These are phyloP conservation scores for Trifolium fragiferum DNA, from an alignment of 306 rosid species.

Conservation along the genomic window DNA sequence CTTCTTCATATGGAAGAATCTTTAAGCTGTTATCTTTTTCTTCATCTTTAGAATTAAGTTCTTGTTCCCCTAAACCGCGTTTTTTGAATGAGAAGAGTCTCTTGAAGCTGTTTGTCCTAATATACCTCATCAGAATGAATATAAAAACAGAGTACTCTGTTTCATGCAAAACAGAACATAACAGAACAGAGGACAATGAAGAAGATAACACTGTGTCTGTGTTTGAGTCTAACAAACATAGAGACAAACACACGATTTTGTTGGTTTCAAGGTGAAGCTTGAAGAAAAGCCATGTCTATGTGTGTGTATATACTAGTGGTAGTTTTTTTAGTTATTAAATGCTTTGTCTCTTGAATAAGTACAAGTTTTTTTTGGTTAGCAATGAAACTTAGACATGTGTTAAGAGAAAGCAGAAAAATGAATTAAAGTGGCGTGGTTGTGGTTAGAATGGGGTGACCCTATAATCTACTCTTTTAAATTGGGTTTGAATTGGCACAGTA, in stretches of 20 bases:
- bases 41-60: constrained; percentile 35
- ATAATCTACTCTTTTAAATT: constrained; percentile 32
- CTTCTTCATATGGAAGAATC: constrained; percentile 36
- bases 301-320: background rate
- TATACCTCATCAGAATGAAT: constrained; percentile 65
- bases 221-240: constrained; percentile 31
- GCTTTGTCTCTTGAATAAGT: constrained; percentile 40
- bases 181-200: constrained; percentile 25
- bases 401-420: background rate
- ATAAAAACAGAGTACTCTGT: constrained; percentile 49
- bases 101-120: constrained; percentile 66
- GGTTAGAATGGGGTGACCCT: constrained; percentile 27
- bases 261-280: constrained; percentile 33
- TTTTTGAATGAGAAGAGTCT: constrained; percentile 78
- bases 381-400: constrained; percentile 27
- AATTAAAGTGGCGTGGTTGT: constrained; percentile 12
- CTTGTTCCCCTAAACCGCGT: constrained; percentile 52
- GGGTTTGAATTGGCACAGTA: background rate
- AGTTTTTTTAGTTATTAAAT: constrained; percentile 24
- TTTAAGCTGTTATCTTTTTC: constrained; percentile 39
- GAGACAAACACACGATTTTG: constrained; percentile 23
- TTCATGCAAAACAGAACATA: constrained; percentile 27
- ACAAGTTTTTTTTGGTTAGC: constrained; percentile 18
- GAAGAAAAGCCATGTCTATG: constrained; percentile 35
- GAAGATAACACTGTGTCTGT: background rate